These are phyloP conservation scores for Trametes villosa DNA, from an alignment of 768 basidiomycete species.

Conservation along the genomic window DNA sequence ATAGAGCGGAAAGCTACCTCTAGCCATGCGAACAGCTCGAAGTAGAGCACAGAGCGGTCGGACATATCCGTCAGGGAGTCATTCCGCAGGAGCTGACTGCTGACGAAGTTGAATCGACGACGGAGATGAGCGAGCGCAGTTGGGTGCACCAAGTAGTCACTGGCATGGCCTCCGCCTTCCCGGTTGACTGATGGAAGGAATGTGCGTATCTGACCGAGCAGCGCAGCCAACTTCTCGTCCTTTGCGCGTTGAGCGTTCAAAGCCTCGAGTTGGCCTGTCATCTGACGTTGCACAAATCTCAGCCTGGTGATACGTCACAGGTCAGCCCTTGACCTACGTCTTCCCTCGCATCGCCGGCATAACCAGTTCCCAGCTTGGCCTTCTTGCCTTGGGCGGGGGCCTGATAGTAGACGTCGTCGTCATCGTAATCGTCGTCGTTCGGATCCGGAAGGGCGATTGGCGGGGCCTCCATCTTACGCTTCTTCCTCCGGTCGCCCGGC, in stretches of 20 bases:
- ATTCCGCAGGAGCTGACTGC: conserved; percentile 84
- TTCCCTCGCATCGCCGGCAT: conserved; percentile 82
- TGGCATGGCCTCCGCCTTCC: conserved; percentile 73
- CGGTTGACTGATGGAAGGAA: conserved; percentile 86
- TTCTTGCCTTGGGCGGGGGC: conserved; percentile 58
- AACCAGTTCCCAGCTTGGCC: conserved; percentile 81
- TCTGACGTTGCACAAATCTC: neutral
- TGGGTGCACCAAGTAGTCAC: conserved; percentile 92
- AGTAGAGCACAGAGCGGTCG: conserved; percentile 82
- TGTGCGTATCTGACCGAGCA: conserved; percentile 74
- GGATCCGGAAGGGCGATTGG: conserved; percentile 25
- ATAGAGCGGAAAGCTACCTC: conserved; percentile 58
- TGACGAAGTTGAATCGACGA: conserved; percentile 86
- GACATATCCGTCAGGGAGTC: conserved; percentile 96
- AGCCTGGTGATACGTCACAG: neutral
- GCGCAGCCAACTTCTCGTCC: conserved; percentile 71
- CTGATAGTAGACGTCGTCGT: conserved; percentile 54
- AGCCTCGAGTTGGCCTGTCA: conserved; percentile 79
- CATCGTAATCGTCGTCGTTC: conserved; percentile 52
- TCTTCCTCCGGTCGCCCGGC: conserved; percentile 37
- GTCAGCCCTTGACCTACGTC: conserved; percentile 61
- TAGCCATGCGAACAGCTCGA: conserved; percentile 90
- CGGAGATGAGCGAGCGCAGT: conserved; percentile 91
- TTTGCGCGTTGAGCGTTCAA: conserved; percentile 69
- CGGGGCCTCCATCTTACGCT: conserved; percentile 42